Evolutionary conservation across 2,329 filamentous ascomycete genomes (phyloP).

Genomic region (Alternaria gaisen): DNA sequence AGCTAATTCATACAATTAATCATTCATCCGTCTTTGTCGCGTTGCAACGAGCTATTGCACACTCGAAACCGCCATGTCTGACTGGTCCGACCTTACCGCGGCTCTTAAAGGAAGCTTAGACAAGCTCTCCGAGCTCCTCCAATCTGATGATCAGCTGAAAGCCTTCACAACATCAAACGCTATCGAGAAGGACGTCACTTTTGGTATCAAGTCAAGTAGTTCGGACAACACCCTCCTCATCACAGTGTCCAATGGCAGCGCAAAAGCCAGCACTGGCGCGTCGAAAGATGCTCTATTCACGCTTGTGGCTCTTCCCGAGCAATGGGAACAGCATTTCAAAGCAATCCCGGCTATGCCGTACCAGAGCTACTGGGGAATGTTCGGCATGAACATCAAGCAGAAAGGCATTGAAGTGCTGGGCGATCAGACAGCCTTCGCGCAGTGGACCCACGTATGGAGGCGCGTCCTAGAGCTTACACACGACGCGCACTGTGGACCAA

Average conservation of each 20-base stretch:
- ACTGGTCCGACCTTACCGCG: constrained; percentile 46
- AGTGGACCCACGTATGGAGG: constrained; percentile 58
- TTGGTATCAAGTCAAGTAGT: constrained; percentile 48
- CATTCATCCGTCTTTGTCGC: neutral
- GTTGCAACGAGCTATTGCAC: neutral
- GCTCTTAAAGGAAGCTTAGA: constrained; percentile 44
- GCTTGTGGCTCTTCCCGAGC: constrained; percentile 54
- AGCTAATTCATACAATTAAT: neutral
- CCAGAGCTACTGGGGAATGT: constrained; percentile 58
- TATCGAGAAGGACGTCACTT: constrained; percentile 45
- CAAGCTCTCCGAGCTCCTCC: constrained; percentile 43
- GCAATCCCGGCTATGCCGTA: constrained; percentile 55
- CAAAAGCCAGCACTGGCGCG: constrained; percentile 36
- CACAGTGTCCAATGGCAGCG: constrained; percentile 44
- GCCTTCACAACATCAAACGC: constrained; percentile 48
- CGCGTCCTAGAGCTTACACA: constrained; percentile 60
- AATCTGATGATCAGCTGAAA: constrained; percentile 46
- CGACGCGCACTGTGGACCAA: constrained; percentile 58
- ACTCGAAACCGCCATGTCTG: constrained; percentile 31
- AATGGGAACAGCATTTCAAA: constrained; percentile 59
- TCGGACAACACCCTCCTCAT: constrained; percentile 47
- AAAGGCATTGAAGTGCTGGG: constrained; percentile 59
- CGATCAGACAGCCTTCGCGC: constrained; percentile 56
- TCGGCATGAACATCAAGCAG: constrained; percentile 61
- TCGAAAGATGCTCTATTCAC: constrained; percentile 50